Evolutionary conservation across 805 yeast species (phyloP), one percentile per base, ranked within the genome.

Genomic region (Saccharomycopsis capsularis): DNA sequence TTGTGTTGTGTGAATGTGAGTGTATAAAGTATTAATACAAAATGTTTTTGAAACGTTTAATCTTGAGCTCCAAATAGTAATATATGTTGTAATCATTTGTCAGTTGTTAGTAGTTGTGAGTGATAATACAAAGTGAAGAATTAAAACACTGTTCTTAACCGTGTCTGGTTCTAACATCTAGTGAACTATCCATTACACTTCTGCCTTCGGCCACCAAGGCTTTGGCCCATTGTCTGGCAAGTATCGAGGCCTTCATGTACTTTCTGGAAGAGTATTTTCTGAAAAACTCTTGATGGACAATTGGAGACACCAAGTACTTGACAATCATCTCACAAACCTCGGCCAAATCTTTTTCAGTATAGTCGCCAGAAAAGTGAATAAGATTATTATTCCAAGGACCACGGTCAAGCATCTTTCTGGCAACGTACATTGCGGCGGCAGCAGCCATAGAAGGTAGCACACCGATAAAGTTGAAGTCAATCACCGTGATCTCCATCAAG

Each of bases 311-410:
- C 55, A 85, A 66, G 63, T 86, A 91, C 61, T 82, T 85, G 64
- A 86, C 74, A 54, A 91, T 77, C 70, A 83, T 73, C 55, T 79
- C 81, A 50, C 85, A 76, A 46, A 88, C 81, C 35, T 86, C 85
- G 55, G 74, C 73, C 64, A 93, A 65, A 57, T 85, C 89, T 38
- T 71, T 75, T 55, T 82, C 85, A 21, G 81, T 76, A 64, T 85
- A 86, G 9, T 95, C 97, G 30, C 97, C 97, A 21, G 93, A 81
- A 64, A 91, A 93, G 62, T 88, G 96, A 42, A 87, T 80, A 56
- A 91, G 70, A 65, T 89, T 90, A 6, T 85, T 84, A 61, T 81
- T 81, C 97, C 97, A 90, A 30, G 80, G 81, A 2, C 72, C 70
- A 44, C 70, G 80, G 19, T 82, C 83, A 56, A 86, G 67, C 65